phyloP scores from a whole-genome alignment of 176 grass and related monocot genomes.

The Carex cristatella region DNA sequence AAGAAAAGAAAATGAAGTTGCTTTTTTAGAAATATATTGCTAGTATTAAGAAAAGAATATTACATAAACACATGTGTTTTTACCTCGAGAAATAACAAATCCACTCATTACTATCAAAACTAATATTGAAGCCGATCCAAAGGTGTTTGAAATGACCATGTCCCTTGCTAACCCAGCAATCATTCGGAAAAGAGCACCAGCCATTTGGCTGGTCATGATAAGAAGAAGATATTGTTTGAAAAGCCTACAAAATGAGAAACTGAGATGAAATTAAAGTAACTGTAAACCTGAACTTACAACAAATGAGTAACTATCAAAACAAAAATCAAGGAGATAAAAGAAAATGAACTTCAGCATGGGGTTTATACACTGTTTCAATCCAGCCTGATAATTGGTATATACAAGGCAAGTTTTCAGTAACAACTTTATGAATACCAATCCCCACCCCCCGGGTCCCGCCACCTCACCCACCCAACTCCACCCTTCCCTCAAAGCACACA shows the following conservation, averaged over 20 bases:
- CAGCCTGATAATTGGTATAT: neutral
- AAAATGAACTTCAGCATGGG: neutral
- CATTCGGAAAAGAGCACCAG: slow-evolving; percentile 52
- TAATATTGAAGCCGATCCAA: slow-evolving; percentile 51
- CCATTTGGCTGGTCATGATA: slow-evolving; percentile 64
- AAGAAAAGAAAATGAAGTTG: neutral
- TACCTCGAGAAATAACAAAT: slow-evolving; percentile 70
- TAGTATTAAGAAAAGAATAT: neutral
- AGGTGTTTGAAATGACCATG: slow-evolving; percentile 77
- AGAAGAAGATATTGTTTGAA: slow-evolving; percentile 87
- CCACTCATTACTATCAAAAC: slow-evolving; percentile 59
- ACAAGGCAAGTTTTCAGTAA: neutral
- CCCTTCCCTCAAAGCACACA: neutral
- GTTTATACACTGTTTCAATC: neutral
- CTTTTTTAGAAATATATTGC: neutral
- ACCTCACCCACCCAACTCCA: neutral
- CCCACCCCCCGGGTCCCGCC: neutral
- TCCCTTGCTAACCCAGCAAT: slow-evolving; percentile 45
- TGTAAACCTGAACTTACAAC: neutral
- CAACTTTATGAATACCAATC: neutral
- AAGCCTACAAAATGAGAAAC: slow-evolving; percentile 33
- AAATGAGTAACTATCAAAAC: no score
- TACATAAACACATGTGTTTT: neutral
- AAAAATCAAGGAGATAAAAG: neutral
- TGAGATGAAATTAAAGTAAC: neutral